phyloP scores from a whole-genome alignment of 208 protist genomes.

The Wallacemonas collosoma region DNA sequence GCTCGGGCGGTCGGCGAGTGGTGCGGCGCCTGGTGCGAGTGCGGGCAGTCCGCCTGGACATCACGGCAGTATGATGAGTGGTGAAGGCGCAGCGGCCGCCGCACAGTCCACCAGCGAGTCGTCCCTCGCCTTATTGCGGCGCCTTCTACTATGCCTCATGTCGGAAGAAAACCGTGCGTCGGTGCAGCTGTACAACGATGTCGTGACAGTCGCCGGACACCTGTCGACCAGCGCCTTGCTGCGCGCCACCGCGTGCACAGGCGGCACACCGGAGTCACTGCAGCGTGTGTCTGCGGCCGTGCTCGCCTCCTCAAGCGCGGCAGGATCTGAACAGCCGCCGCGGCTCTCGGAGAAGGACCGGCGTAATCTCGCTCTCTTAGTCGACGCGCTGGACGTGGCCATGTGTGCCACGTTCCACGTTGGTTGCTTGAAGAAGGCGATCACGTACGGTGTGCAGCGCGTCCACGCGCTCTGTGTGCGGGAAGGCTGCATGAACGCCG shows the following conservation, averaged over 20 bases:
- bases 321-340: neutral
- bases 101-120: constrained; percentile 26
- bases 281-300: constrained; percentile 38
- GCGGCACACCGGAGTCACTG: constrained; percentile 49
- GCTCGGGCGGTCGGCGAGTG: neutral
- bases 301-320: constrained; percentile 20
- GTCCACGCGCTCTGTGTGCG: constrained; percentile 54
- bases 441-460: constrained; percentile 57
- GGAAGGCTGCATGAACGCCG: constrained; percentile 40
- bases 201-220: constrained; percentile 33
- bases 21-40: neutral
- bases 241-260: constrained; percentile 34
- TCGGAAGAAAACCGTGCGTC: constrained; percentile 50
- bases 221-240: constrained; percentile 42
- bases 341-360: constrained; percentile 28
- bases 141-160: constrained; percentile 51
- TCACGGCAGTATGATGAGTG: neutral
- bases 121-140: constrained; percentile 33
- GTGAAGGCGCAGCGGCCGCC: constrained; percentile 4
- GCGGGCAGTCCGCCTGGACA: no score
- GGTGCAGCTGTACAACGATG: constrained; percentile 50
- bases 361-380: constrained; percentile 29
- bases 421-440: constrained; percentile 37
- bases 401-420: constrained; percentile 42
- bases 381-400: constrained; percentile 38